Base-by-base conservation (phyloP, 257 asterid genomes). In the Coffea canephora region DNA sequence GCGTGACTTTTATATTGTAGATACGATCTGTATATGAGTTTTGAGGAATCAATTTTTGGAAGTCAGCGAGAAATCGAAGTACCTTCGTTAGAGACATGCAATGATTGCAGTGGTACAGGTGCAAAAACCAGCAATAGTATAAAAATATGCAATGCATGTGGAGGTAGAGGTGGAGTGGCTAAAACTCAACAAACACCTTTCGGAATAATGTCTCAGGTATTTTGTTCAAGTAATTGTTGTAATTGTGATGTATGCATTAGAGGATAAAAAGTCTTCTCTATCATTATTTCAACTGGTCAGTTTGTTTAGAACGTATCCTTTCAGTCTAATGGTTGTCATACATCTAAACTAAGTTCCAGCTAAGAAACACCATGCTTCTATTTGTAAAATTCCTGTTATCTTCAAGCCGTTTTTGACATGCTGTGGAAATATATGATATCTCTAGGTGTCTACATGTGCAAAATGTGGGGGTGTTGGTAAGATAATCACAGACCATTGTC, bases 121-220 rank as follows among this genome's bases (percentile, higher is more conserved):
- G 97, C 97, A 78, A 96, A 91, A 87, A 88, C 97, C 77, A 87
- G 88, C 77, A 84, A 81, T 82, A 85, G 91, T 79, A 61, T 96
- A 55, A 96, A 87, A 85, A 43, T 25, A 41, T 94, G 99, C 85
- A 67, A 71, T 48, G 89, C 87, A 43, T 96, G 99, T 86, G 95
- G 91, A 50, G 99, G 98, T 85, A 92, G 89, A 87, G 98, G 99
- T 52, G 90, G 92, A 83, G 89, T 71, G 71, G 83, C 86, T 83
- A 86, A 87, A 85, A 91, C 96, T 34, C 92, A 92, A 88, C 90
- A 81, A 86, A 96, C 98, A 27, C 97, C 97, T 45, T 96, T 96
- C 81, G 99, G 98, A 78, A 81, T 90, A 62, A 88, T 94, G 86
- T 92, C 99, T 79, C 96, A 96, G 99, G 99, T 95, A 91, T 9